Base-by-base conservation (phyloP, 1,284 basidiomycete genomes). In the Ustilago curta region DNA sequence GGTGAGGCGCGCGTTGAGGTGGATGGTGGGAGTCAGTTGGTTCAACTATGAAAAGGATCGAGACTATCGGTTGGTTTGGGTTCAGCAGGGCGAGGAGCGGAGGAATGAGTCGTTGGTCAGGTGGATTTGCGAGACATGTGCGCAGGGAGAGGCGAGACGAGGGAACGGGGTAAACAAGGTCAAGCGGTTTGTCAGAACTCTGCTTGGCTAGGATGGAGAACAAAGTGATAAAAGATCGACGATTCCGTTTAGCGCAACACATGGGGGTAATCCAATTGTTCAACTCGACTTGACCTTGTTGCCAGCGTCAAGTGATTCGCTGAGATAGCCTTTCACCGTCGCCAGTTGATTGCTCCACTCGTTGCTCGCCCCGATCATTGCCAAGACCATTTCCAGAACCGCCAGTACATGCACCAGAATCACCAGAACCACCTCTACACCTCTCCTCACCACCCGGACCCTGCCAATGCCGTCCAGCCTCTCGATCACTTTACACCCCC, bases 31-130 rank as follows among this genome's bases (percentile, higher is more conserved):
- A 0, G 27, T 72, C 16, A 60, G 49, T 23, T 72, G 70, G 70
- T 72, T 72, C 49, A 72, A 72, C n/a, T 72, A 73, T 19, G 59
- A 73, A 27, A 73, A 73, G 61, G 70, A 73, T 45, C 18, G 65
- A 0, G 64, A 72, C 37, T 72, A 72, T 45, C 39, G 70, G 4
- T 32, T 72, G 51, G 2, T 72, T 8, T 60, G 39, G 27, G 56
- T 63, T 0, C 18, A 4, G 3, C 18, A 21, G 16, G 55, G 27
- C 12, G 50, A 62, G 21, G 29, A 25, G 42, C 6, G 6, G 23
- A 2, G 4, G 19, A 66, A 66, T 29, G 50, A 11, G n/a, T 16
- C 43, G 1, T 62, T 72, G 21, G 60, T 56, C 0, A 19, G 44
- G 29, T 66, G 62, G 63, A 6, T 59, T 2, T 6, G 8, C 27